Conservation (phyloP, 208 protist genomes). For the Borovskyia barvae region DNA sequence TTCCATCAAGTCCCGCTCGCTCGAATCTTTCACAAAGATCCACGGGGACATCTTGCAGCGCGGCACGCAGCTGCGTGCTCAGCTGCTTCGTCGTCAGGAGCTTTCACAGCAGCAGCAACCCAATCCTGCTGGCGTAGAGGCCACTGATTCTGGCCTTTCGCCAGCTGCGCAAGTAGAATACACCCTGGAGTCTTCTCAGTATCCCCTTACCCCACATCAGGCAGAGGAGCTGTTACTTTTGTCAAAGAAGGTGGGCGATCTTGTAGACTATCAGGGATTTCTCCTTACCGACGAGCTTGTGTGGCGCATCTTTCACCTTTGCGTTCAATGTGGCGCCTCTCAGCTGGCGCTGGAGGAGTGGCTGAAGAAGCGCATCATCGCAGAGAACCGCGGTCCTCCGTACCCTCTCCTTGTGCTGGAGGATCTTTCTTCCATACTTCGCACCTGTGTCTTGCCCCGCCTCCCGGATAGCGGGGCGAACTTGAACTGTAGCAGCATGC, state of each 20-base stretch:
- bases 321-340: constrained; percentile 45
- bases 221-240: constrained; percentile 49
- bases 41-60: constrained; percentile 46
- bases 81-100: constrained; percentile 12
- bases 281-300: constrained; percentile 63
- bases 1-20: constrained; percentile 63
- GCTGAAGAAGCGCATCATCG: constrained; percentile 34
- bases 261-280: constrained; percentile 61
- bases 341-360: constrained; percentile 27
- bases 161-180: no score
- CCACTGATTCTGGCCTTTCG: neutral
- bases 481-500: constrained; percentile 8
- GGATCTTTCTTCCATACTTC: constrained; percentile 26
- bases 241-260: constrained; percentile 38
- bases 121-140: neutral
- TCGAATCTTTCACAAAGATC: constrained; percentile 46
- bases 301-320: constrained; percentile 49
- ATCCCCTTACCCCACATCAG: constrained; percentile 37
- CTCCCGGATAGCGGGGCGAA: constrained; percentile 27
- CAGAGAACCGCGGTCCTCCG: constrained; percentile 31
- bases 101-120: neutral
- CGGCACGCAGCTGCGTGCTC: constrained; percentile 21
- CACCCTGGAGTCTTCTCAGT: no score
- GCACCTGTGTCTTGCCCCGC: constrained; percentile 14
- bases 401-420: constrained; percentile 34